These are phyloP conservation scores for Pichia heedii DNA, from an alignment of 805 yeast genomes.

Conservation along the genomic window DNA sequence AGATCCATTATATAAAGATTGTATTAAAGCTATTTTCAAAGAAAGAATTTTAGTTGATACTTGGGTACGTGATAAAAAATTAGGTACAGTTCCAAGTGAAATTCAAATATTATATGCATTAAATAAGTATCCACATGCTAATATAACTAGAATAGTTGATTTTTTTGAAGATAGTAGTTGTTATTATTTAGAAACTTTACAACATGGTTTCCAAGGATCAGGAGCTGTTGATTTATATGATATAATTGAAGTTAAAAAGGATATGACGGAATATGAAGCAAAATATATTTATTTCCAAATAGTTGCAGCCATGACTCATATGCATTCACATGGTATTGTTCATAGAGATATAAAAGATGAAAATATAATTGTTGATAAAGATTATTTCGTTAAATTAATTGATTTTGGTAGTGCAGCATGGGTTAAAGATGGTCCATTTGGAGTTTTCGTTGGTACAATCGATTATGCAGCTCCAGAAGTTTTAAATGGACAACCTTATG, in stretches of 20 bases:
- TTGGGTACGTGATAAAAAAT: constrained; percentile 86
- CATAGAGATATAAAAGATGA: constrained; percentile 96
- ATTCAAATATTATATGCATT: constrained; percentile 87
- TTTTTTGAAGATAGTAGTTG: constrained; percentile 87
- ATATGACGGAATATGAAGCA: constrained; percentile 74
- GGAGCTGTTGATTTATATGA: constrained; percentile 94
- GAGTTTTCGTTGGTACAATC: constrained; percentile 93
- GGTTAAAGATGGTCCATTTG: constrained; percentile 85
- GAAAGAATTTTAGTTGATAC: constrained; percentile 92
- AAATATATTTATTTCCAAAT: constrained; percentile 71
- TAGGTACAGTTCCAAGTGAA: constrained; percentile 95
- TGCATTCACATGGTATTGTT: constrained; percentile 79
- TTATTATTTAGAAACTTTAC: constrained; percentile 86
- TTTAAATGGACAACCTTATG: constrained; percentile 76
- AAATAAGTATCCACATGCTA: constrained; percentile 72
- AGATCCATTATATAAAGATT: constrained; percentile 57
- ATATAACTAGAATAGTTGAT: constrained; percentile 76
- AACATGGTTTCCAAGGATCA: constrained; percentile 59
- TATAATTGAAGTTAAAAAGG: constrained; percentile 74
- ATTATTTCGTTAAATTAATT: constrained; percentile 74
- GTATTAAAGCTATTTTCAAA: constrained; percentile 83
- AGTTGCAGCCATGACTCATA: constrained; percentile 67
- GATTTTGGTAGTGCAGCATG: constrained; percentile 97
- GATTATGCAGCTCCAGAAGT: constrained; percentile 99
- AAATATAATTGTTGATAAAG: constrained; percentile 77